These are phyloP conservation scores for Paramecium sexaurelia DNA, from an alignment of 73 alveolate genomes.

Conservation along the genomic window DNA sequence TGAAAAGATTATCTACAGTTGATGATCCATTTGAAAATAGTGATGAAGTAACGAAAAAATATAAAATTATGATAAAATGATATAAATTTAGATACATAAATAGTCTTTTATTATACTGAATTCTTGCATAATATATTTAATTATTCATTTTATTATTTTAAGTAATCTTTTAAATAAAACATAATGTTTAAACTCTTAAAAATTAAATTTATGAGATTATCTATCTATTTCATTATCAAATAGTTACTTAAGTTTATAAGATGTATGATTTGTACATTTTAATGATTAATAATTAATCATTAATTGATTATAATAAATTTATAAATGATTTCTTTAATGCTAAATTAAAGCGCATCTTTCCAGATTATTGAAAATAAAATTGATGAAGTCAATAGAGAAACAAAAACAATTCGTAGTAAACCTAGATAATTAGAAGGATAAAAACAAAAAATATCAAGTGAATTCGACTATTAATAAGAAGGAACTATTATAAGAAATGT, in stretches of 20 bases:
- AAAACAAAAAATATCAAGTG: not conserved
- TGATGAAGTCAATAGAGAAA: not conserved
- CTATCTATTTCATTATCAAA: too few relatives aligned
- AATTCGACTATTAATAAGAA: not conserved
- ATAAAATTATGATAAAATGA: not conserved
- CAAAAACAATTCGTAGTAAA: not conserved
- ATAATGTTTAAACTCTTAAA: too few relatives aligned
- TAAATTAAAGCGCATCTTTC: not conserved
- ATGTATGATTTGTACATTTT: too few relatives aligned
- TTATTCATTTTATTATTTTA: too few relatives aligned
- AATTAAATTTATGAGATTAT: not conserved
- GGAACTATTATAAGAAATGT: not conserved
- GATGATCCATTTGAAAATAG: slow-evolving; percentile 45
- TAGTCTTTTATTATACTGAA: not conserved
- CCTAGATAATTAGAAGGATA: not conserved
- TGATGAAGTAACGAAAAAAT: not conserved
- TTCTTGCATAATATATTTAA: too few relatives aligned
- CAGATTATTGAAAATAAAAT: not conserved
- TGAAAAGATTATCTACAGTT: slow-evolving; percentile 28
- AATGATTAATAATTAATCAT: not conserved
- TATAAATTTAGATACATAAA: not conserved
- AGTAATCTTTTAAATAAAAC: too few relatives aligned
- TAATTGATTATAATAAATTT: not conserved
- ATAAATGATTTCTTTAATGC: not conserved
- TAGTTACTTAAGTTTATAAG: too few relatives aligned